Evolutionary conservation across 1,139 yeast genomes (phyloP), one percentile per base, ranked within the genome.

Genomic region (Taphrina wiesneri): DNA sequence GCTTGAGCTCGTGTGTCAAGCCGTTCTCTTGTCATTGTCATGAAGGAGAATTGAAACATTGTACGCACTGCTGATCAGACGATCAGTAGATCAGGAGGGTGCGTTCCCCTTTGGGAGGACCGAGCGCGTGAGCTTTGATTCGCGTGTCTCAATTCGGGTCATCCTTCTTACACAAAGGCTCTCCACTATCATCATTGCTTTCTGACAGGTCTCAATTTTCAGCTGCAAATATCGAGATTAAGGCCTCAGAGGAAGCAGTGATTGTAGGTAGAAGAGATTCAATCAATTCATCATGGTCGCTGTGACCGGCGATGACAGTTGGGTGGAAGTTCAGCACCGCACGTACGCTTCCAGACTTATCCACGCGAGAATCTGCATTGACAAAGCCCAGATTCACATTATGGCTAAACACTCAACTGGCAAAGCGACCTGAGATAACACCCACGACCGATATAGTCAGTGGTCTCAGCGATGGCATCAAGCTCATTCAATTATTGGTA

Each of bases 291-390:
- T 11, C 11, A 30, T 43, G 52, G 62, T 56, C 17, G 23, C 56
- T 9, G 36, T 46, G 56, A 60, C 7, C n/a, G 57, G 26, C 25
- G 65, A 62, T 26, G 54, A 39, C 25, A 45, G 28, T 36, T 67
- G 69, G 69, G 61, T 67, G 43, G 67, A 67, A 25, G 67, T 66
- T 26, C 69, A 67, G 41, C 63, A 67, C 32, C 65, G 66, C 26
- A 67, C 69, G 53, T 67, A 62, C 34, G 21, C 25, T 15, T 61
- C 60, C 66, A 54, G 43, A 1, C 36, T n/a, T n/a, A n/a, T n/a
- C n/a, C n/a, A n/a, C n/a, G n/a, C n/a, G n/a, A n/a, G n/a, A n/a
- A n/a, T n/a, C n/a, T n/a, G n/a, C 30, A 32, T 30, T 19, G 17
- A 9, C 54, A 23, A 25, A 23, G 41, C 23, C 17, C 25, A 52